phyloP scores from a whole-genome alignment of 371 early-diverging fungal genomes.

The Apophysomyces sp. region DNA sequence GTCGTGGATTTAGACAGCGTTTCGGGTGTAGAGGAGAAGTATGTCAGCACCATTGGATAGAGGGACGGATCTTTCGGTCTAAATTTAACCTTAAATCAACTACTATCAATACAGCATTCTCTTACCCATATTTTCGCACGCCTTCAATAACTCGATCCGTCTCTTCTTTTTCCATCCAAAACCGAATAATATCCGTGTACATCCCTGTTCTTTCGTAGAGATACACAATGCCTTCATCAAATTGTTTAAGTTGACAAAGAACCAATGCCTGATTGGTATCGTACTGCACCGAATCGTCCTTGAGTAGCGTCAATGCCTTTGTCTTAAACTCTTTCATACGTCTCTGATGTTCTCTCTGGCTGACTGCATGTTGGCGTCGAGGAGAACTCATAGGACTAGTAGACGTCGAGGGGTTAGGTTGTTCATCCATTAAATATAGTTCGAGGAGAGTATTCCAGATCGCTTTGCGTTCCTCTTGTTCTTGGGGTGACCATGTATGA shows the following conservation, averaged over 20 bases:
- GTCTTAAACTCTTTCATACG: slow-evolving; percentile 29
- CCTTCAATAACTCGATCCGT: slow-evolving; percentile 72
- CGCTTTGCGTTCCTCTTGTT: slow-evolving; percentile 62
- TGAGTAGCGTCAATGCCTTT: slow-evolving; percentile 42
- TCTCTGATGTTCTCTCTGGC: slow-evolving; percentile 19
- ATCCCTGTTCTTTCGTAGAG: slow-evolving; percentile 81
- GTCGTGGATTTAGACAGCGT: slow-evolving; percentile 52
- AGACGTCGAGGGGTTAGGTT: slow-evolving; percentile 7
- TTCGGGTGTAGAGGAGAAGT: slow-evolving; percentile 74
- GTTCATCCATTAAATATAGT: slow-evolving; percentile 73
- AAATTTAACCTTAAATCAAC: neutral
- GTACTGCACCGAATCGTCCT: slow-evolving; percentile 59
- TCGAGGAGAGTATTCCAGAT: slow-evolving; percentile 92
- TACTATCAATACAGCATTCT: neutral
- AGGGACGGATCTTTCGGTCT: slow-evolving; percentile 74
- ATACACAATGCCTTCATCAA: slow-evolving; percentile 82
- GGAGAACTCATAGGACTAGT: neutral
- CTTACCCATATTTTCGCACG: slow-evolving; percentile 80
- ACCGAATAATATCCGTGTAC: slow-evolving; percentile 79
- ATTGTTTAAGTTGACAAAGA: slow-evolving; percentile 80
- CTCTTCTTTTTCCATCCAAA: slow-evolving; percentile 81
- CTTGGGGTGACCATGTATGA: slow-evolving; percentile 23
- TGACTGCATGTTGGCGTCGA: neutral
- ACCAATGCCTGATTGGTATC: slow-evolving; percentile 91
- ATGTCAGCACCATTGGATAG: slow-evolving; percentile 81